A percentile compares a stretch with the other conserved stretches of the same genome.
phyloP scores from a whole-genome alignment of 2,329 filamentous ascomycete genomes.

The Fusarium subglutinans region DNA sequence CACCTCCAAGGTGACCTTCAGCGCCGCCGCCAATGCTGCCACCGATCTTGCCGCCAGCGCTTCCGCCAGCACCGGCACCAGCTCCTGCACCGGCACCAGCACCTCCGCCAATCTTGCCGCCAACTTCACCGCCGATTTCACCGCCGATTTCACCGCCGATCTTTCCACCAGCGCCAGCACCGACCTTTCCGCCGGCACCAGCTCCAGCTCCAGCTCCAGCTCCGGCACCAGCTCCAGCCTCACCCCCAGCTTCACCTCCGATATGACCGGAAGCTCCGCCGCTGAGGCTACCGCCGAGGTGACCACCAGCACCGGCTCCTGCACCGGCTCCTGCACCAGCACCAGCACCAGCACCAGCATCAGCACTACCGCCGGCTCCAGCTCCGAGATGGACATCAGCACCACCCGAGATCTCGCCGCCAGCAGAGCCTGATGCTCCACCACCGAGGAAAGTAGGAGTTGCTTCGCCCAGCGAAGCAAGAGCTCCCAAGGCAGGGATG shows the following conservation, averaged over 20 bases:
- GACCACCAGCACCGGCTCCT: background rate
- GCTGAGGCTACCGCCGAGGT: background rate
- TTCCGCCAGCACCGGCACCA: background rate
- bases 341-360: background rate
- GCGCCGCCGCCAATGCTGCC: too few species aligned
- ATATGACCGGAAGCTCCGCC: background rate
- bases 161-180: background rate
- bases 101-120: background rate
- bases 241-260: background rate
- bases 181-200: background rate
- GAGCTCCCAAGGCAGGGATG: slow-evolving; percentile 29
- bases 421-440: slow-evolving; percentile 7
- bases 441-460: slow-evolving; percentile 24
- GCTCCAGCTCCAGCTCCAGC: background rate
- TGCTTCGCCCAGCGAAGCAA: slow-evolving; percentile 33
- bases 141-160: background rate
- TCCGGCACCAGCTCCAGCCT: background rate
- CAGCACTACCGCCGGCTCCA: background rate
- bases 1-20: background rate
- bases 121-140: background rate
- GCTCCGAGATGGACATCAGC: slow-evolving; percentile 4
- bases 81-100: background rate
- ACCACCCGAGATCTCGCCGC: background rate
- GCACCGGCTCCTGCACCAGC: background rate
- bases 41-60: too few species aligned